Evolutionary conservation across 1,284 basidiomycete genomes (phyloP), one percentile per base, ranked within the genome.

Genomic region (Ganoderma sinense): DNA sequence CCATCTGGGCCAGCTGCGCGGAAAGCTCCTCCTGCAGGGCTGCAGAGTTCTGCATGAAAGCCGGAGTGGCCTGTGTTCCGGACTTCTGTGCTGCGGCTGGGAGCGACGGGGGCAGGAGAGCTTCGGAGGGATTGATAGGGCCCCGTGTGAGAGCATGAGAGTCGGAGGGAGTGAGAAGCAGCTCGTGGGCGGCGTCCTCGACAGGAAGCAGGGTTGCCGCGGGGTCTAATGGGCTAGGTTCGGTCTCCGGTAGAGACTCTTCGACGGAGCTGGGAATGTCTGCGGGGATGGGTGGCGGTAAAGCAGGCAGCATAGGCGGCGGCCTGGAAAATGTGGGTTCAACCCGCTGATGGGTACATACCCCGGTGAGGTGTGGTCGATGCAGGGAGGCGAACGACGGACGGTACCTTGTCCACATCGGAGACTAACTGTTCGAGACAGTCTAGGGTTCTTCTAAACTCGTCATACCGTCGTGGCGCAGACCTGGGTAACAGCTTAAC

Each of bases 1-100:
- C 91, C 94, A 95, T 95, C 55, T 87, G 81, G 0, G 90, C 90
- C 23, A 95, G 87, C 77, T 95, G 92, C 5, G 85, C 85, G 0
- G 91, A 87, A 56, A 95, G 87, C 53, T 93, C 89, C 70, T 94
- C 88, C 36, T 95, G 94, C 2, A 91, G 81, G 0, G 86, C 85
- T 20, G 82, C 85, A 13, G 91, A 89, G 71, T 88, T 87, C 77
- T 87, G 86, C 43, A 89, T 80, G 76, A 87, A 84, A 1, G 84
- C 81, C 14, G 87, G 84, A 31, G 76, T 80, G 3, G 83, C 82
- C 20, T 81, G 81, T 41, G 81, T 74, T 0, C 81, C 79, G 1
- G 83, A 80, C 66, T 70, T 74, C 59, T 71, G 72, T 45, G 73
- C 58, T 64, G 74, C 62, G 48, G 74, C 67, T 67, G 78, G 76